Base-by-base conservation (phyloP, 768 basidiomycete species). In the Xerocomellus intermedius region DNA sequence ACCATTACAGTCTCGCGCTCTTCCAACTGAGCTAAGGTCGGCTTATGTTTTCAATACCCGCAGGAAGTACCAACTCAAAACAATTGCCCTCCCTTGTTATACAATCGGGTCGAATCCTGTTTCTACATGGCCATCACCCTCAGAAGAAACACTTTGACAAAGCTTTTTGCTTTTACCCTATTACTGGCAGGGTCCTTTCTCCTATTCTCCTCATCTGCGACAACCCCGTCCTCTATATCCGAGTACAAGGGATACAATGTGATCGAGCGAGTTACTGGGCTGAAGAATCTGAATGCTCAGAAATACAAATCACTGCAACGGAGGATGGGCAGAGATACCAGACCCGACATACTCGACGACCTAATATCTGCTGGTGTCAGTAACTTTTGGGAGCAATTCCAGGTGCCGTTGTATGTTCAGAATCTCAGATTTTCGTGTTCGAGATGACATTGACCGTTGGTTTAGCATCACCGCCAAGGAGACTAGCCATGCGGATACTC, bases 301-400 rank as follows among this genome's bases (percentile, higher is more conserved):
- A 86, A 85, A 58, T 84, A 95, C 73, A 81, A 84, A 10, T 98
- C 97, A 68, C 69, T 98, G 39, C 97, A 98, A 74, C 80, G 83
- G 2, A 81, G 97, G 33, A 82, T 93, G 75, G 94, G 94, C 2
- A 78, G 96, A 55, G 96, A 98, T 65, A 85, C 89, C 62, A 77
- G 84, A 43, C 80, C 83, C 1, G 96, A 97, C 64, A 77, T 98
- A 49, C 84, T 98, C 60, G 81, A 84, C 45, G 79, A 82, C 55
- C 75, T 91, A 30, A 83, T 98, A 55, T 72, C 78, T 47, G 84
- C 90, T 64, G 96, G 96, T 16, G 81, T 87, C 39, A 65, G 77
- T 44, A 91, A 98, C 71, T 98, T 89, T 67, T 99, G 96, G 97
- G 84, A 86, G 14, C 79, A 92, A 28, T 97, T 91, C 69, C 94